Percentiles rank a stretch among this genome's conserved stretches.
phyloP scores from a whole-genome alignment of 495 filamentous ascomycete genomes.

The Oidiodendron maius region DNA sequence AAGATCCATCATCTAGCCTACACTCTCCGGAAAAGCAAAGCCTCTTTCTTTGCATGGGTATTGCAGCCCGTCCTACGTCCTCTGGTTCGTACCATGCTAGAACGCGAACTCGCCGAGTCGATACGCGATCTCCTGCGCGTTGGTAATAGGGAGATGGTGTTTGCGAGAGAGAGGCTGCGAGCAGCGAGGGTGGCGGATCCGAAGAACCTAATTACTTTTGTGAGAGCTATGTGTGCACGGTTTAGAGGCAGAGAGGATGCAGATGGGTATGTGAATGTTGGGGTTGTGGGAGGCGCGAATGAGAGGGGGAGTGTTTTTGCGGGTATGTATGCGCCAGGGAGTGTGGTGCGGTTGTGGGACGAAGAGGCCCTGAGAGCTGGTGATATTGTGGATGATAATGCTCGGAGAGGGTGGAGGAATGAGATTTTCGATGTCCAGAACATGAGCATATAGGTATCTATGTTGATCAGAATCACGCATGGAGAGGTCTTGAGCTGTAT shows the following conservation, averaged over 20 bases:
- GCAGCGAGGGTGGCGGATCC: slow-evolving; percentile 81
- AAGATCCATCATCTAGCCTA: slow-evolving; percentile 84
- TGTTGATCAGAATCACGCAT: too few species aligned
- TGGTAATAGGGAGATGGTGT: slow-evolving; percentile 79
- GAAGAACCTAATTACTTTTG: slow-evolving; percentile 70
- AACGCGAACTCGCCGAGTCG: slow-evolving; percentile 66
- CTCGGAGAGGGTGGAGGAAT: slow-evolving; percentile 74
- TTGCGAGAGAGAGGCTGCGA: slow-evolving; percentile 77
- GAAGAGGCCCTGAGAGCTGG: slow-evolving; percentile 64
- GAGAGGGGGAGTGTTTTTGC: slow-evolving; percentile 59
- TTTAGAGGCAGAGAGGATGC: slow-evolving; percentile 63
- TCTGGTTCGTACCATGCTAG: slow-evolving; percentile 69
- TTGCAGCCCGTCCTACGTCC: slow-evolving; percentile 81
- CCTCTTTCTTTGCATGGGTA: slow-evolving; percentile 72
- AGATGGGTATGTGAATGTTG: slow-evolving; percentile 66
- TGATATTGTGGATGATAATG: slow-evolving; percentile 58
- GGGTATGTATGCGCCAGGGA: slow-evolving; percentile 81
- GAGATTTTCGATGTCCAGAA: slow-evolving; percentile 71
- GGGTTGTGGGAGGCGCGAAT: slow-evolving; percentile 38
- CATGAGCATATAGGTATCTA: too few species aligned
- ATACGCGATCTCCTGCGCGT: slow-evolving; percentile 64
- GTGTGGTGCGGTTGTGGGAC: slow-evolving; percentile 80
- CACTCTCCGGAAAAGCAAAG: slow-evolving; percentile 64
- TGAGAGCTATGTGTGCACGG: slow-evolving; percentile 72
- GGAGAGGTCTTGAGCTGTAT: too few species aligned